Conservation (phyloP, 1,284 basidiomycete genomes). For the Phaffia rhodozyma region DNA sequence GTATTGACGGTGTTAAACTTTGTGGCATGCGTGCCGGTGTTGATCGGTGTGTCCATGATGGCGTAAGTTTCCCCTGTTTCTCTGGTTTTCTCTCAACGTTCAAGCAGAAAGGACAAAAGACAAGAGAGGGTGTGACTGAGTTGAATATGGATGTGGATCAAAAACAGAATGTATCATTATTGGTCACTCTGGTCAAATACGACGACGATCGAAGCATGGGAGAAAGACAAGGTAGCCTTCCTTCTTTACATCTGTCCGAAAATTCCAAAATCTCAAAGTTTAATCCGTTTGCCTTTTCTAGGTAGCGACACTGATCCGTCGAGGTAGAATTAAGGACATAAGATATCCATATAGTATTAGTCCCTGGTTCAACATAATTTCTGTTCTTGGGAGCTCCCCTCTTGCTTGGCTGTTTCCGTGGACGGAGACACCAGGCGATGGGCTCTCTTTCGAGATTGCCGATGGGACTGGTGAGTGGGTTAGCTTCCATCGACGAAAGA, state of each 20-base stretch:
- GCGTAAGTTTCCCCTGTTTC: slow-evolving; percentile 41
- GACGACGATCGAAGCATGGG: slow-evolving; percentile 95
- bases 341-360: slow-evolving; percentile 90
- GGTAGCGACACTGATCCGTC: slow-evolving; percentile 65
- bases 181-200: slow-evolving; percentile 68
- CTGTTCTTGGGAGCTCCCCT: slow-evolving; percentile 62
- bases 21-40: slow-evolving; percentile 68
- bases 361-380: slow-evolving; percentile 59
- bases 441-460: slow-evolving; percentile 42
- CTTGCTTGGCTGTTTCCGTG: slow-evolving; percentile 70
- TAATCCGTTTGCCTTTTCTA: background rate
- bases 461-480: slow-evolving; percentile 18
- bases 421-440: slow-evolving; percentile 49
- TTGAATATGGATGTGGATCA: background rate
- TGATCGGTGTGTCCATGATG: slow-evolving; percentile 73
- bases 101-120: slow-evolving; percentile 32
- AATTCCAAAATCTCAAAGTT: background rate
- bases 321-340: slow-evolving; percentile 77
- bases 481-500: slow-evolving; percentile 5
- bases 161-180: slow-evolving; percentile 59
- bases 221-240: slow-evolving; percentile 62
- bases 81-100: slow-evolving; percentile 18
- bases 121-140: background rate
- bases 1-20: slow-evolving; percentile 81
- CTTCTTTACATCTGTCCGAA: background rate